Evolutionary conservation across 495 filamentous ascomycete genomes (phyloP).

Genomic region (Parathielavia hyrcaniae): DNA sequence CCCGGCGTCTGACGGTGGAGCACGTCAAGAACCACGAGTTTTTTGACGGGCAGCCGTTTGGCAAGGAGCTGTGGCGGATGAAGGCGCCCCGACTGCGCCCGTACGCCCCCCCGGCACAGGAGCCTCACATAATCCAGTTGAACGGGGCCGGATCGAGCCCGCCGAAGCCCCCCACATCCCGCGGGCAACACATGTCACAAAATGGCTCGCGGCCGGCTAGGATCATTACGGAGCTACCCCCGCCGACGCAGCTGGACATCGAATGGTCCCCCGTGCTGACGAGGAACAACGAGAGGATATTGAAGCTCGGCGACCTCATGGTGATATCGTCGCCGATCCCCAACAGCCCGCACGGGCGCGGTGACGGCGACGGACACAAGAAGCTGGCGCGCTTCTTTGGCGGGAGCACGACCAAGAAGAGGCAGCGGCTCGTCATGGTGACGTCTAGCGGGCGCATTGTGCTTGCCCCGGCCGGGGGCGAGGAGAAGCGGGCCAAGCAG

Average conservation of each 20-base stretch:
- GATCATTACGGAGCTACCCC: slow-evolving; percentile 90
- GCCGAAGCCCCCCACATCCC: slow-evolving; percentile 46
- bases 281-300: slow-evolving; percentile 81
- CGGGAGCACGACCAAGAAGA: slow-evolving; percentile 80
- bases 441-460: slow-evolving; percentile 86
- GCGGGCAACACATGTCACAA: slow-evolving; percentile 32
- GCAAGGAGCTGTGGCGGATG: slow-evolving; percentile 78
- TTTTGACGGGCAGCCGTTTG: slow-evolving; percentile 86
- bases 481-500: slow-evolving; percentile 90
- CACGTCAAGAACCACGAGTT: slow-evolving; percentile 97
- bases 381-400: slow-evolving; percentile 91
- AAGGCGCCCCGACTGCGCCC: slow-evolving; percentile 86
- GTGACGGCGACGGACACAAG: slow-evolving; percentile 54
- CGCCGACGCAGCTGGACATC: slow-evolving; percentile 93
- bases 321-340: slow-evolving; percentile 74
- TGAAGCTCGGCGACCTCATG: slow-evolving; percentile 86
- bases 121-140: slow-evolving; percentile 70
- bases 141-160: slow-evolving; percentile 50
- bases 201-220: slow-evolving; percentile 60
- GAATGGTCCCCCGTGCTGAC: slow-evolving; percentile 98
- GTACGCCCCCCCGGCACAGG: slow-evolving; percentile 72
- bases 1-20: slow-evolving; percentile 81
- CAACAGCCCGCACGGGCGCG: slow-evolving; percentile 56
- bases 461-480: slow-evolving; percentile 83
- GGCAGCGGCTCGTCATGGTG: slow-evolving; percentile 90